Evolutionary conservation across 148 eudicot genomes (phyloP).

Genomic region (Rheum nobile): DNA sequence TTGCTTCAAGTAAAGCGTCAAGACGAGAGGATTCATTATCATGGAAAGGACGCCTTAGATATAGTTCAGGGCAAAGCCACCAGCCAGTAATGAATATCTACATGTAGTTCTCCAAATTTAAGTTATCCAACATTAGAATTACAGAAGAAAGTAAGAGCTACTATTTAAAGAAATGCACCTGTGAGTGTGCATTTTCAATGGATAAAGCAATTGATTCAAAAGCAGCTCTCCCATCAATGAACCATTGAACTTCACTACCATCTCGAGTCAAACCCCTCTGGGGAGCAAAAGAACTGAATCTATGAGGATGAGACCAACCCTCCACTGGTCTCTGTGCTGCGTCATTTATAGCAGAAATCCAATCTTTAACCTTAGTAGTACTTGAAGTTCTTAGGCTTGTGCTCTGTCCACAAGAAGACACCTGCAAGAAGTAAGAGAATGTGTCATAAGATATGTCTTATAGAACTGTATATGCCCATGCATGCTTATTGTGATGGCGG

Average conservation of each 20-base stretch:
- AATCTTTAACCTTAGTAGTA: conserved; percentile 63
- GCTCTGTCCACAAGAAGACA: conserved; percentile 59
- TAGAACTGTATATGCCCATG: background rate
- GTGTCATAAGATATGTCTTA: background rate
- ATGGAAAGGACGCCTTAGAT: conserved; percentile 70
- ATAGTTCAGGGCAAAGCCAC: conserved; percentile 98
- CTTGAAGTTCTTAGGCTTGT: conserved; percentile 59
- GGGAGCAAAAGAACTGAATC: conserved; percentile 87
- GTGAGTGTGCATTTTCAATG: conserved; percentile 86
- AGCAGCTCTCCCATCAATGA: conserved; percentile 81
- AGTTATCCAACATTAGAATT: conserved; percentile 6
- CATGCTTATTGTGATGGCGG: background rate
- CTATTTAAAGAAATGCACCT: conserved; percentile 35
- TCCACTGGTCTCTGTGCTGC: conserved; percentile 76
- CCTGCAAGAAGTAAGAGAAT: conserved; percentile 21
- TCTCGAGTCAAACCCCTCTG: conserved; percentile 74
- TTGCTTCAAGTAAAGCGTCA: conserved; percentile 79
- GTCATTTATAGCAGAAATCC: conserved; percentile 85
- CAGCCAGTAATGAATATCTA: conserved; percentile 96
- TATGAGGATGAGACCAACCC: conserved; percentile 96
- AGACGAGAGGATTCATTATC: conserved; percentile 57
- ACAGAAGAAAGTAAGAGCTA: background rate
- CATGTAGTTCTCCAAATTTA: conserved; percentile 16
- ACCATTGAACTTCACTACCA: conserved; percentile 98
- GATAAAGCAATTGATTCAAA: conserved; percentile 93